These are phyloP conservation scores for Auxenochlorella protothecoides DNA, from an alignment of 139 green algal species.

Conservation along the genomic window DNA sequence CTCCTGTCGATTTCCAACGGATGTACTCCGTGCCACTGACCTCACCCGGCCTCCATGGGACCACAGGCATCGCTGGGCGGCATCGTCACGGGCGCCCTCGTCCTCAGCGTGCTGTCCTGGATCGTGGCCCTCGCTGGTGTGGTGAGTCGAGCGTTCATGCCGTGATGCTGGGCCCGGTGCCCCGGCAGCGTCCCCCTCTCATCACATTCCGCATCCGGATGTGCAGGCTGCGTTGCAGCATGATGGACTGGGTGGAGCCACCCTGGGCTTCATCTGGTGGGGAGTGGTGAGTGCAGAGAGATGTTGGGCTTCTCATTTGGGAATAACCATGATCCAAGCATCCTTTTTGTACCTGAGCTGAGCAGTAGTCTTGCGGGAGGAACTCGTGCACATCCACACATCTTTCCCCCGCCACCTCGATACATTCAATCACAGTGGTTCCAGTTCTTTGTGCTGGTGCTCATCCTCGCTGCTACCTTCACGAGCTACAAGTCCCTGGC, in stretches of 20 bases:
- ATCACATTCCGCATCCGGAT: not conserved
- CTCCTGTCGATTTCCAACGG: too few relatives aligned
- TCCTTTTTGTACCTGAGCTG: too few relatives aligned
- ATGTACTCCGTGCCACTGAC: too few relatives aligned
- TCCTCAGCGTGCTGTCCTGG: not conserved
- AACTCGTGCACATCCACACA: too few relatives aligned
- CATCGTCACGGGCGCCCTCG: too few relatives aligned
- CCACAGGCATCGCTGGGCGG: too few relatives aligned
- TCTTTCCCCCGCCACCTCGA: too few relatives aligned
- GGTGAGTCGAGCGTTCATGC: not conserved
- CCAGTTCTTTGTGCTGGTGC: not conserved
- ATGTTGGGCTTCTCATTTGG: too few relatives aligned
- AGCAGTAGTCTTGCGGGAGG: too few relatives aligned
- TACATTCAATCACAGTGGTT: not conserved
- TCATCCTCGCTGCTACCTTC: not conserved
- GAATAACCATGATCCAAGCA: too few relatives aligned
- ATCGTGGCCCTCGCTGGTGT: not conserved
- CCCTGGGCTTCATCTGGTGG: not conserved
- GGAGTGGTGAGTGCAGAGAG: not conserved
- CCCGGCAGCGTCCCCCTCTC: not conserved
- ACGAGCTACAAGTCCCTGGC: too few relatives aligned
- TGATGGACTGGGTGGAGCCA: not conserved
- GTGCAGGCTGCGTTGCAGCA: not conserved
- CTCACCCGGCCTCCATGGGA: too few relatives aligned
- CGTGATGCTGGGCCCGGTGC: not conserved